phyloP scores from a whole-genome alignment of 768 basidiomycete genomes.

The Trametes sanguinea region DNA sequence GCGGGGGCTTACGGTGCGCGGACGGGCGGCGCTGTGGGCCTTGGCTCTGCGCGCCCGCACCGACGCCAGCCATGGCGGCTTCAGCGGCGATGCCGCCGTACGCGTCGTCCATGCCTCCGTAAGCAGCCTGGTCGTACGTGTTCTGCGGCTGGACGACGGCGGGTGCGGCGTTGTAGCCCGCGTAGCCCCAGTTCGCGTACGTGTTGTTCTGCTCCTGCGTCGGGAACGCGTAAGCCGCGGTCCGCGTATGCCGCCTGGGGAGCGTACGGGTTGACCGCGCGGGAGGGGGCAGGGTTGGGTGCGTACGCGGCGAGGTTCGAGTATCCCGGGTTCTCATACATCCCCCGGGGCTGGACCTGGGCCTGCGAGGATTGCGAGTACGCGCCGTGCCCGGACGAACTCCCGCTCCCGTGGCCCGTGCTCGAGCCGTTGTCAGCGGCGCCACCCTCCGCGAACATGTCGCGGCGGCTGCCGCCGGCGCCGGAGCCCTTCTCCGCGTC shows the following conservation, averaged over 20 bases:
- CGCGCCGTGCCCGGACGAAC: conserved; percentile 7
- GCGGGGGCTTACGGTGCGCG: conserved; percentile 27
- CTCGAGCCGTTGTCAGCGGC: conserved; percentile 8
- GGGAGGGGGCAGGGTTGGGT: conserved; percentile 5
- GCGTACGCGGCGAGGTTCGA: conserved; percentile 7
- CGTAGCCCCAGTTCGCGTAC: conserved; percentile 15
- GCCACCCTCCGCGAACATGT: background rate
- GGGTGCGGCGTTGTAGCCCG: conserved; percentile 4
- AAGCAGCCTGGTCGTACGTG: conserved; percentile 7
- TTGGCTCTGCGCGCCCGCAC: conserved; percentile 15
- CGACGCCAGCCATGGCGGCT: conserved; percentile 13
- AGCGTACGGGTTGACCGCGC: conserved; percentile 9
- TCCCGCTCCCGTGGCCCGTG: conserved; percentile 11
- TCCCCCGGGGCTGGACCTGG: conserved; percentile 13
- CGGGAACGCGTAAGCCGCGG: conserved; percentile 13
- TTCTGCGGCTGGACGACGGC: background rate
- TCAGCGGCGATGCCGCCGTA: conserved; percentile 17
- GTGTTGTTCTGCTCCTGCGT: conserved; percentile 8
- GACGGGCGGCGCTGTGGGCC: conserved; percentile 13
- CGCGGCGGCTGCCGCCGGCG: background rate
- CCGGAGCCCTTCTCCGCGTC: conserved; percentile 24
- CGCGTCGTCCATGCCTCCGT: conserved; percentile 10
- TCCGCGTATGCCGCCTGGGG: conserved; percentile 10
- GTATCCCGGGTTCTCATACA: conserved; percentile 21
- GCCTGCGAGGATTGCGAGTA: background rate